phyloP scores from a whole-genome alignment of 257 asterid genomes.

The Plantago elongata region DNA sequence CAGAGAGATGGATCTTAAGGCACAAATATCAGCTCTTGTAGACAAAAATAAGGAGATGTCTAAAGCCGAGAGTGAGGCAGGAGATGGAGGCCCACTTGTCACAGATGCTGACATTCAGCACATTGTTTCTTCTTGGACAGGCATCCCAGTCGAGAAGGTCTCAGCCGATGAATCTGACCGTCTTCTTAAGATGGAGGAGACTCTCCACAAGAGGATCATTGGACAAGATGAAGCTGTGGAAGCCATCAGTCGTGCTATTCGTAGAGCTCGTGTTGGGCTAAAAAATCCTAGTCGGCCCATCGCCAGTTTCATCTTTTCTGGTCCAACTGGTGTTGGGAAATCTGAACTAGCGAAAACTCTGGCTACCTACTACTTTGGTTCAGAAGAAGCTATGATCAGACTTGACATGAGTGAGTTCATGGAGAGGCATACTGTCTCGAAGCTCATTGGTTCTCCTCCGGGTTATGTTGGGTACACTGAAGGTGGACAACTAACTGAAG shows the following conservation, averaged over 20 bases:
- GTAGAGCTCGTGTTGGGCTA: constrained; percentile 87
- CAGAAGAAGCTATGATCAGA: constrained; percentile 79
- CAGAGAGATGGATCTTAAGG: constrained; percentile 91
- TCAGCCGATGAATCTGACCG: constrained; percentile 88
- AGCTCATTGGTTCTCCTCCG: constrained; percentile 82
- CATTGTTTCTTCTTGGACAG: constrained; percentile 93
- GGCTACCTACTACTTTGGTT: constrained; percentile 81
- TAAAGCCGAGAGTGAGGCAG: constrained; percentile 84
- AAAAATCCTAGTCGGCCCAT: constrained; percentile 77
- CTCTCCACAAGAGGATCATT: constrained; percentile 64
- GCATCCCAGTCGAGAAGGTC: constrained; percentile 94
- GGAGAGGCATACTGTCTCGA: constrained; percentile 83
- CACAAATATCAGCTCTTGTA: constrained; percentile 73
- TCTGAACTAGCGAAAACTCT: constrained; percentile 74
- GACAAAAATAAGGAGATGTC: constrained; percentile 94
- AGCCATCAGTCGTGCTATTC: constrained; percentile 73
- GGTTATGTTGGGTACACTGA: constrained; percentile 79
- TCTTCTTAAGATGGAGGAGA: constrained; percentile 94
- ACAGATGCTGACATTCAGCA: constrained; percentile 95
- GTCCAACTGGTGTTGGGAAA: constrained; percentile 95
- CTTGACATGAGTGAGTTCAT: constrained; percentile 93
- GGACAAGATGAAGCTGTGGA: constrained; percentile 88
- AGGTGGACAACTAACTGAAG: constrained; percentile 85
- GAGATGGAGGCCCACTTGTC: constrained; percentile 78
- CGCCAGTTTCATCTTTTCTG: constrained; percentile 85